Evolutionary conservation across 2,329 filamentous ascomycete species (phyloP), one percentile per base, ranked within the genome.

Genomic region (Fusarium mundagurra): DNA sequence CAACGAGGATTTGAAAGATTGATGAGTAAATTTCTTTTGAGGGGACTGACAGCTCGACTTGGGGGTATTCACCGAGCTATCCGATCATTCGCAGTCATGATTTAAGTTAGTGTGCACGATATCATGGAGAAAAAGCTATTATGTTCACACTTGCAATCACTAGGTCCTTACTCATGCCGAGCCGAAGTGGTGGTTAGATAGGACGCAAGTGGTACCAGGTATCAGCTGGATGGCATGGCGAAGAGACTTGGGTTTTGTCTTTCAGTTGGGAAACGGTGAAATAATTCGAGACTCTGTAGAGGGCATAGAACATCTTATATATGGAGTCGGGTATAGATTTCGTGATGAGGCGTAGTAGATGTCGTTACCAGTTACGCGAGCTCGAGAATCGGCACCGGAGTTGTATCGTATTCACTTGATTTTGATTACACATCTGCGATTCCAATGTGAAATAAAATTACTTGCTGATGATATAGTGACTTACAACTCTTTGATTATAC

Each of bases 281-380:
- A 7, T 20, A 39, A 13, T 13, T 10, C 14, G 9, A 29, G 24
- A 22, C 24, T n/a, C 24, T 8, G 6, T 0, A 39, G 14, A 10
- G 14, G 14, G 3, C 6, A 22, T 13, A 7, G 8, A 6, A 4
- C 6, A 29, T 29, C 14, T 29, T 8, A 13, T 2, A n/a, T 4
- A 16, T 12, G 24, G n/a, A 13, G 0, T 17, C 17, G 4, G n/a
- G 8, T 0, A 6, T 36, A 20, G 6, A 16, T 20, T 27, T 27
- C 17, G 18, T 24, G 13, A 38, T 27, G 24, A 38, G 24, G 14
- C 17, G 20, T 12, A 48, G 27, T 5, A 13, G 18, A 12, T 18
- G n/a, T 12, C 13, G 22, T 54, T 22, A 6, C 8, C 0, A 24
- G 18, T 38, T 22, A 22, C 17, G 14, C 22, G 34, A 38, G 24